These are phyloP conservation scores for Arthromyces matolae DNA, from an alignment of 768 basidiomycete genomes.

Conservation along the genomic window DNA sequence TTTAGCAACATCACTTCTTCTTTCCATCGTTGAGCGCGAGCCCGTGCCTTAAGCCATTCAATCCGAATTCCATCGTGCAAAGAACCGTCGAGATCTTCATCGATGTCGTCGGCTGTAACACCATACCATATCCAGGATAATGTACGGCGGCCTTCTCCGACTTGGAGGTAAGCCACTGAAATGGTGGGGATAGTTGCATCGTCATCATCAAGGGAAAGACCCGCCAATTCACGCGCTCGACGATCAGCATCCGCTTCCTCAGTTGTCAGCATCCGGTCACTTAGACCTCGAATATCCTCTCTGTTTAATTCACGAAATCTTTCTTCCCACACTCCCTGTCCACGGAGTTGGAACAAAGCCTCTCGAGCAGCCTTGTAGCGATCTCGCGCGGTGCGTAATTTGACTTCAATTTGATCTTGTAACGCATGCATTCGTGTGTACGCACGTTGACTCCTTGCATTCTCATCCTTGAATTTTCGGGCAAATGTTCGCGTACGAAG, in stretches of 20 bases:
- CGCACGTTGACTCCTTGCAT: constrained; percentile 7
- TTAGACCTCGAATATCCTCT: constrained; percentile 5
- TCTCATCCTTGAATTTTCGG: constrained; percentile 4
- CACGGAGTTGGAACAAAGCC: constrained; percentile 8
- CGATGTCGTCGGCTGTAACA: background rate
- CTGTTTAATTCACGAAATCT: background rate
- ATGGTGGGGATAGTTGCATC: background rate
- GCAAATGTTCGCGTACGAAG: constrained; percentile 8
- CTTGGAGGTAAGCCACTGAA: background rate
- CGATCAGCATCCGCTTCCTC: constrained; percentile 1
- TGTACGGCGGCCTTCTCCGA: background rate
- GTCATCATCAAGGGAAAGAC: too few species aligned
- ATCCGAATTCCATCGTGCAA: too few species aligned
- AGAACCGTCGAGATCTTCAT: constrained; percentile 1
- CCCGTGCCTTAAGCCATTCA: constrained; percentile 23
- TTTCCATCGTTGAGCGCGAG: background rate
- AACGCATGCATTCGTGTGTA: constrained; percentile 7
- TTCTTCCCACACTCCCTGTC: constrained; percentile 7
- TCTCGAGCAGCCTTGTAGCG: constrained; percentile 7
- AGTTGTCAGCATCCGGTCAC: constrained; percentile 1
- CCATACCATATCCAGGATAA: constrained; percentile 4
- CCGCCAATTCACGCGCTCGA: background rate
- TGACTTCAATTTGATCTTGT: constrained; percentile 4
- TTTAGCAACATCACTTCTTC: constrained; percentile 22
- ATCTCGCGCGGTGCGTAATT: background rate